These are phyloP conservation scores for Trichoderma citrinoviride DNA, from an alignment of 2,329 filamentous ascomycete genomes.

Conservation along the genomic window DNA sequence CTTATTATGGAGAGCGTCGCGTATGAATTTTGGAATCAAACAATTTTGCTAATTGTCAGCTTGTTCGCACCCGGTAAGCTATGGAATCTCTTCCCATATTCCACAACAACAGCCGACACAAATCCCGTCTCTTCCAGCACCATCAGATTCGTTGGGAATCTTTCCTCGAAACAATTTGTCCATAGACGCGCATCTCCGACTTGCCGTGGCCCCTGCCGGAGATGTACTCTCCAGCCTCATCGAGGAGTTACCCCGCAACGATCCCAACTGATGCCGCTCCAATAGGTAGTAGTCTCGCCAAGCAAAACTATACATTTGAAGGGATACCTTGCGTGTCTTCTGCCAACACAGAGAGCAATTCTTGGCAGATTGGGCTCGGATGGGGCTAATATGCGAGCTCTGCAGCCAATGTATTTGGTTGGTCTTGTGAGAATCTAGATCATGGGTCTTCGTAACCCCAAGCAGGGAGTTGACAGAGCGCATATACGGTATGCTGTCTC, in stretches of 20 bases:
- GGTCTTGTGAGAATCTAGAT: too few species aligned
- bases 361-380: background rate
- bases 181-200: too few species aligned
- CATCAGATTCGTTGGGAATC: background rate
- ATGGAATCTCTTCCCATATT: too few species aligned
- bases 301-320: background rate
- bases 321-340: background rate
- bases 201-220: background rate
- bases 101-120: background rate
- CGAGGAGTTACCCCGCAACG: conserved; percentile 9
- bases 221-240: background rate
- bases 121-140: background rate
- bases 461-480: too few species aligned
- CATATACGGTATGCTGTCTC: too few species aligned
- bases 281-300: background rate
- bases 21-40: too few species aligned
- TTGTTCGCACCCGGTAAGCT: background rate
- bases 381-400: background rate
- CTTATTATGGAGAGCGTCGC: too few species aligned
- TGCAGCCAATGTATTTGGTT: too few species aligned
- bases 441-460: too few species aligned
- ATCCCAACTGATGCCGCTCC: background rate
- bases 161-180: background rate
- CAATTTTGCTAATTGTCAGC: too few species aligned
- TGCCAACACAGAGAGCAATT: background rate